phyloP scores from a whole-genome alignment of 2,329 filamentous ascomycete species.

The Niveomyces coronatus region DNA sequence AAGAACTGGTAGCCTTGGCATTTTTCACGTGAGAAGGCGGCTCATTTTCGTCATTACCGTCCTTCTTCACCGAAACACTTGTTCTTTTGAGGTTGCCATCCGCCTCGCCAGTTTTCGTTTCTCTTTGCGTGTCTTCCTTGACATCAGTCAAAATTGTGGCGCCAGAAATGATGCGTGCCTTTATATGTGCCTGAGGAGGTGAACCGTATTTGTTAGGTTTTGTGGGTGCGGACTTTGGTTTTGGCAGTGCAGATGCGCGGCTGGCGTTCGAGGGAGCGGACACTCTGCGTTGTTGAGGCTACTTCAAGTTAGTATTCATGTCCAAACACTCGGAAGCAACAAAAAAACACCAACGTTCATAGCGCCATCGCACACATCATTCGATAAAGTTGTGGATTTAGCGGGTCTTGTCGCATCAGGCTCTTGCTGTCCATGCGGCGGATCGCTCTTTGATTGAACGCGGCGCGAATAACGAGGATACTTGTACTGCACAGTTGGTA shows the following conservation, averaged over 20 bases:
- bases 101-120: background rate
- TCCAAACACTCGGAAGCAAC: too few relatives aligned
- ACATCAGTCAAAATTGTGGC: background rate
- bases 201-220: background rate
- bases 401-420: background rate
- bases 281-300: slow-evolving; percentile 5
- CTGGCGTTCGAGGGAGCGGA: slow-evolving; percentile 4
- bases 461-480: slow-evolving; percentile 32
- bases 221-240: background rate
- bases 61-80: too few relatives aligned
- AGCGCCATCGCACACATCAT: too few relatives aligned
- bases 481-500: slow-evolving; percentile 17
- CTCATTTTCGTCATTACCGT: slow-evolving; percentile 7
- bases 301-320: background rate
- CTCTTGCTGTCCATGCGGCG: slow-evolving; percentile 19
- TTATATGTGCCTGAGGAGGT: background rate
- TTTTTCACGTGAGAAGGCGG: slow-evolving; percentile 1
- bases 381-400: background rate
- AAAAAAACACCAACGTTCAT: too few relatives aligned
- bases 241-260: background rate
- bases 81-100: background rate
- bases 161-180: background rate
- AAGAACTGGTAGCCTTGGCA: background rate
- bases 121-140: background rate
- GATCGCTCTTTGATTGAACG: slow-evolving; percentile 38